Evolutionary conservation across 2,329 filamentous ascomycete genomes (phyloP).

Genomic region (Helicocarpus griseus): DNA sequence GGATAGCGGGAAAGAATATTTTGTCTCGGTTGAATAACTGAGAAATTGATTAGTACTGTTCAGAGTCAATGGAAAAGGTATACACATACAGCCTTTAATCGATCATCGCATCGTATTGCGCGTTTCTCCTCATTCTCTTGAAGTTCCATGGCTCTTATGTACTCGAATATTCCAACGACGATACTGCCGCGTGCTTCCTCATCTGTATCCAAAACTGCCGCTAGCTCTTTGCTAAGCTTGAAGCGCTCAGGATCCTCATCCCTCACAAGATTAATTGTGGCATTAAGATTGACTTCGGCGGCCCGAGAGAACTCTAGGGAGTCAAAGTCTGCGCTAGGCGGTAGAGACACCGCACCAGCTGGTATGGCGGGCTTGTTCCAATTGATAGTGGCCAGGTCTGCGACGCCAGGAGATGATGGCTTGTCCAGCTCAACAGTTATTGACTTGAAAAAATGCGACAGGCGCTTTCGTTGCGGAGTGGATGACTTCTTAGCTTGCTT

Average conservation of each 20-base stretch:
- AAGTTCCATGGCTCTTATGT: conserved; percentile 73
- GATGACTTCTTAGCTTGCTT: conserved; percentile 16
- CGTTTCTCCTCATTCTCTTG: conserved; percentile 94
- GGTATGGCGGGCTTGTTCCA: conserved; percentile 71
- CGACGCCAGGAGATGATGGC: conserved; percentile 28
- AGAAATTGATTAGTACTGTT: conserved; percentile 6
- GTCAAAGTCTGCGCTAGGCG: conserved; percentile 71
- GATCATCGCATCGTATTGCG: conserved; percentile 80
- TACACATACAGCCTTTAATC: conserved; percentile 60
- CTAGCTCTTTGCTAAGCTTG: conserved; percentile 65
- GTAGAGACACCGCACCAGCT: conserved; percentile 42
- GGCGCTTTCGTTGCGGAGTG: conserved; percentile 27
- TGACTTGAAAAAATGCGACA: conserved; percentile 43
- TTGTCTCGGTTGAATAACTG: conserved; percentile 66
- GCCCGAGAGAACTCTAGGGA: conserved; percentile 83
- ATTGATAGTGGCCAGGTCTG: conserved; percentile 49
- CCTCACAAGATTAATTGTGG: conserved; percentile 74
- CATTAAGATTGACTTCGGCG: conserved; percentile 84
- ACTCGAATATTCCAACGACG: conserved; percentile 90
- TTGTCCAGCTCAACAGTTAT: conserved; percentile 45
- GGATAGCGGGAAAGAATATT: conserved; percentile 77
- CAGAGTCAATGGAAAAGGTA: not conserved
- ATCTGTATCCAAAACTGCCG: conserved; percentile 73
- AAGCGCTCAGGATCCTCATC: conserved; percentile 83
- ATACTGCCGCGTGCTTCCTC: conserved; percentile 83